Evolutionary conservation across 176 grass and related monocot genomes (phyloP), one percentile per base, ranked within the genome.

Genomic region (Echinochloa phyllopogon): DNA sequence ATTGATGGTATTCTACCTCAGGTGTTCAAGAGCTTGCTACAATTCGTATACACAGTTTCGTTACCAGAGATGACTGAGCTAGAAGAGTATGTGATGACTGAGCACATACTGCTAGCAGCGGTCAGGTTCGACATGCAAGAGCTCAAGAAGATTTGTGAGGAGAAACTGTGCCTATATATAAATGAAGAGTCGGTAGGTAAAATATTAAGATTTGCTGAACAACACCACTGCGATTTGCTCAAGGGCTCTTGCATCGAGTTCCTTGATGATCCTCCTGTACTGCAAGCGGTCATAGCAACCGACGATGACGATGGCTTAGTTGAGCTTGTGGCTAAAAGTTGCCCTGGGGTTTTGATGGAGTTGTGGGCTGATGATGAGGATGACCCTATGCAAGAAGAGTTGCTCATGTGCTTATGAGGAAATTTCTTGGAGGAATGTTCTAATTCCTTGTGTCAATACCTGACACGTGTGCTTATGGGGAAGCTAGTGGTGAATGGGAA

Each of bases 31-130:
- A 23, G 36, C 29, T 2, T 83, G 70, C 58, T 84, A 10, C 52
- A 33, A 11, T 75, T 84, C 33, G 36, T 75, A 2, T 75, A 84
- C 44, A 84, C 70, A 0, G 82, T 64, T 38, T 24, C 69, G 11
- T 24, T 61, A 7, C 56, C 56, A 10, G 52, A 57, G 73, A 40
- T 39, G 17, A 13, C 10, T 18, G 72, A 18, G 18, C 17, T 2
- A 47, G 39, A 9, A 36, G 50, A 67, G 49, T 14, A 37, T 11
- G 23, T 39, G 36, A 76, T 57, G 51, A 20, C 33, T 1, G 6
- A 58, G 20, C 73, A 40, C 8, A 1, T 76, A 18, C 21, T 76
- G 18, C 36, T n/a, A 41, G 73, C 51, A 4, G 51, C 51, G 11
- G 73, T 23, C 51, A 56, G 51, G 36, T 76, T 18, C 9, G 73